Conservation (phyloP, 345 rosid genomes). For the Pseudoturritis turrita region DNA sequence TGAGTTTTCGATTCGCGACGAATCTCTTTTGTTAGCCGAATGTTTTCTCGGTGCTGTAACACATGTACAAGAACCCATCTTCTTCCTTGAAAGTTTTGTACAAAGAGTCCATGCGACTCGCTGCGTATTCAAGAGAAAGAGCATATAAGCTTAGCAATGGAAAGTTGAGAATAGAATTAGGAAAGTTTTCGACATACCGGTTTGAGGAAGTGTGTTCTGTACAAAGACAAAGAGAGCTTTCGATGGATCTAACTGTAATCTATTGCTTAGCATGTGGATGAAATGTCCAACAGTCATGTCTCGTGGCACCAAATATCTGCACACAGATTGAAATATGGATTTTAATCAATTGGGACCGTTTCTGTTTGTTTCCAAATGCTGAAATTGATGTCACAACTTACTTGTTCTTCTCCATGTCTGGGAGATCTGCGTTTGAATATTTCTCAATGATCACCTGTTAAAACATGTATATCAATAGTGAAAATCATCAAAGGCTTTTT, state of each 20-base stretch:
- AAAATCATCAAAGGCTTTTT: neutral
- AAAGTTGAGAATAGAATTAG: neutral
- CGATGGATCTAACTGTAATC: slow-evolving; percentile 54
- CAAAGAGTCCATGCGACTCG: slow-evolving; percentile 47
- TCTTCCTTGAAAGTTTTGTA: slow-evolving; percentile 66
- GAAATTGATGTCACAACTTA: slow-evolving; percentile 22
- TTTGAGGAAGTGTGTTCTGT: slow-evolving; percentile 71
- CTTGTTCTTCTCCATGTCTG: slow-evolving; percentile 76
- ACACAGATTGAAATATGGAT: neutral
- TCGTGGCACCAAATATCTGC: slow-evolving; percentile 55
- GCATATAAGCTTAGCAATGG: neutral
- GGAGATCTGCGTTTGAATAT: slow-evolving; percentile 60
- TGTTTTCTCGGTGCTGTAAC: slow-evolving; percentile 85
- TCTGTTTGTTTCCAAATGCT: neutral
- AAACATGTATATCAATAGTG: neutral
- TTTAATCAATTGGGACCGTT: neutral
- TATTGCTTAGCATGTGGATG: slow-evolving; percentile 55
- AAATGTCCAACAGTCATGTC: slow-evolving; percentile 85
- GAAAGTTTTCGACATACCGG: slow-evolving; percentile 35
- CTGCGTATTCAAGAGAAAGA: slow-evolving; percentile 33
- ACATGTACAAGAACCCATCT: slow-evolving; percentile 74
- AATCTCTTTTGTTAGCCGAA: slow-evolving; percentile 33
- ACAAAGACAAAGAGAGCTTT: slow-evolving; percentile 63
- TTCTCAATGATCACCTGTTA: slow-evolving; percentile 66
- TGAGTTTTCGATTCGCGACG: neutral